Evolutionary conservation across 208 protist genomes (phyloP).

Genomic region (Angomonas ambiguus): DNA sequence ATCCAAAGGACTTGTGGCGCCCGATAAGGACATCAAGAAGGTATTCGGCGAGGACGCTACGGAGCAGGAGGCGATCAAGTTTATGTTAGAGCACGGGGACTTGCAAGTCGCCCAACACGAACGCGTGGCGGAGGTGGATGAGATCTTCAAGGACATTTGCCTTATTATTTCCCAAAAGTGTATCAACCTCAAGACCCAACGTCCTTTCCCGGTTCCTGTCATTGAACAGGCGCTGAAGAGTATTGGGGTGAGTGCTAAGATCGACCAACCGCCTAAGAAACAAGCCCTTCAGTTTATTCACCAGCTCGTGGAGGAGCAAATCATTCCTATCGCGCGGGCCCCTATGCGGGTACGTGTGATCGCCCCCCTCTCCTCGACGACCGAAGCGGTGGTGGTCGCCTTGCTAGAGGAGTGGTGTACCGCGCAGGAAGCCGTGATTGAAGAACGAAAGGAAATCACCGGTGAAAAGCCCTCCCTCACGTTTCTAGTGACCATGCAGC

Average conservation of each 20-base stretch:
- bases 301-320: conserved; percentile 70
- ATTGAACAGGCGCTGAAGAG: conserved; percentile 95
- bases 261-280: conserved; percentile 89
- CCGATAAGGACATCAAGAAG: conserved; percentile 73
- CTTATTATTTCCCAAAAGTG: conserved; percentile 96
- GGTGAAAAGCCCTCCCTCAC: conserved; percentile 18
- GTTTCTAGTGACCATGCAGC: conserved; percentile 58
- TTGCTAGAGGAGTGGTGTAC: conserved; percentile 56
- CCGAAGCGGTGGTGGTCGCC: conserved; percentile 30
- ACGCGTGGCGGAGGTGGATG: conserved; percentile 89
- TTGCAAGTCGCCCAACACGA: conserved; percentile 97
- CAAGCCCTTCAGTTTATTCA: conserved; percentile 93
- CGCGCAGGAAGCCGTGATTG: conserved; percentile 40
- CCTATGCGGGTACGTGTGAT: conserved; percentile 89
- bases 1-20: conserved; percentile 66
- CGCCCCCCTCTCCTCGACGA: conserved; percentile 15
- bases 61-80: conserved; percentile 74
- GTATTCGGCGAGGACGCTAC: conserved; percentile 57
- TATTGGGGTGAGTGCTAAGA: conserved; percentile 90
- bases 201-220: conserved; percentile 81
- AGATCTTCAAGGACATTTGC: conserved; percentile 95
- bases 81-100: conserved; percentile 95
- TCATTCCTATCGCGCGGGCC: conserved; percentile 92
- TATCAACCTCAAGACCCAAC: conserved; percentile 90
- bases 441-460: conserved; percentile 21